Evolutionary conservation across 2,329 filamentous ascomycete species (phyloP), one percentile per base, ranked within the genome.

Genomic region (Diaporthe helianthi): DNA sequence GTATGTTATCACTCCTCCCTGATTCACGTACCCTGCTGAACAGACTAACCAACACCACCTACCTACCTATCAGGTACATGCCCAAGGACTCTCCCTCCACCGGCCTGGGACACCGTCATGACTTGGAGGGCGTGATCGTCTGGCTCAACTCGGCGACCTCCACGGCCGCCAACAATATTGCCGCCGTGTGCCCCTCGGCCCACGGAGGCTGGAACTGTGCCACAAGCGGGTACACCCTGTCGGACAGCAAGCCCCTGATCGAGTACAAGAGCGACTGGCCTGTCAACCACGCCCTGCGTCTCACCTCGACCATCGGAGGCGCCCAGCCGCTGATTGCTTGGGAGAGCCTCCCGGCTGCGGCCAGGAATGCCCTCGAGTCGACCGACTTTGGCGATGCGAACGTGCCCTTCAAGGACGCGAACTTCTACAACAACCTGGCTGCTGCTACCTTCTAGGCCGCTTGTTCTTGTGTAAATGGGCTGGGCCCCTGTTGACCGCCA

Each of bases 61-160:
- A 24, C 7, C 9, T 4, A 17, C 7, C 10, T 3, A n/a, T 19
- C 15, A 70, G 81, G 82, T 84, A 84, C 74, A 77, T 82, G 72
- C 82, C 82, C 67, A 84, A 84, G 76, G 82, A 84, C 71, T 74
- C 78, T 70, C 80, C 82, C 12, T 74, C 73, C 17, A 54, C 69
- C 1, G 80, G 78, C 0, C 70, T 76, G 1, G 76, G 76, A 41
- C 80, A 82, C 69, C 78, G 80, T 2, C 79, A 82, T 69, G 80
- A 82, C 72, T 82, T 80, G 80, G 80, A 82, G 73, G 76, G 73
- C 64, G 69, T 74, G 7, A 74, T 82, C 5, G 75, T 82, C 33
- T 69, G 51, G 44, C 65, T 81, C 54, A 70, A 78, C 63, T 73
- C 73, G 65, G 71, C 74, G 13, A 72, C 73, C 3, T 65, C 75